Conservation (phyloP, 2,329 filamentous ascomycete genomes). For the Aspergillus oerlinghausenensis region DNA sequence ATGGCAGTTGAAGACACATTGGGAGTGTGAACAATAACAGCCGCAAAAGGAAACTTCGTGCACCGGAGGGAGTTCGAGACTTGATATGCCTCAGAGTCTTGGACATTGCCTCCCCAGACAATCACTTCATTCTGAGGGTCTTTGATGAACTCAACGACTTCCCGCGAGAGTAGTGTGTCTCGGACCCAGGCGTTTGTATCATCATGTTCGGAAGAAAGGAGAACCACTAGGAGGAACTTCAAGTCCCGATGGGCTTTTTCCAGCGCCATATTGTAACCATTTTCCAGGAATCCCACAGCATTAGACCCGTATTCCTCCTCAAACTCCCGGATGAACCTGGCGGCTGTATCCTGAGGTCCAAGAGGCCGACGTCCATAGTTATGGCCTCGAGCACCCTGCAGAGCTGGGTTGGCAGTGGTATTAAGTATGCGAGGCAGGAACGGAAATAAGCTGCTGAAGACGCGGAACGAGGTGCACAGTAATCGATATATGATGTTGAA, state of each 20-base stretch:
- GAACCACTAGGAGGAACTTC: conserved; percentile 82
- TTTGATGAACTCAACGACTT: conserved; percentile 69
- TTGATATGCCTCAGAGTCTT: conserved; percentile 91
- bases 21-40: conserved; percentile 80
- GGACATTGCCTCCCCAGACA: conserved; percentile 87
- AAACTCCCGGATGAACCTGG: conserved; percentile 85
- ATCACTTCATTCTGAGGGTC: conserved; percentile 74
- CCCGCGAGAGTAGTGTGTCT: conserved; percentile 72
- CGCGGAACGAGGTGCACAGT: conserved; percentile 61
- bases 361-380: conserved; percentile 69
- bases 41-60: conserved; percentile 89
- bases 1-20: conserved; percentile 79
- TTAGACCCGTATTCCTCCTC: conserved; percentile 80
- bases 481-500: conserved; percentile 73
- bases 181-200: conserved; percentile 77
- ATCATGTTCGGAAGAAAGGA: conserved; percentile 91
- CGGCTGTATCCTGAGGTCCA: conserved; percentile 80
- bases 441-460: conserved; percentile 72
- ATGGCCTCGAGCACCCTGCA: conserved; percentile 45
- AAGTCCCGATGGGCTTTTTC: conserved; percentile 86
- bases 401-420: conserved; percentile 46
- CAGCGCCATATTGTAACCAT: conserved; percentile 85
- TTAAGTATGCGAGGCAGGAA: conserved; percentile 66
- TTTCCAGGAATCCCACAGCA: conserved; percentile 71
- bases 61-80: conserved; percentile 81